phyloP scores from a whole-genome alignment of 352 stramenopile genomes.

The Phytophthora nicotianae region DNA sequence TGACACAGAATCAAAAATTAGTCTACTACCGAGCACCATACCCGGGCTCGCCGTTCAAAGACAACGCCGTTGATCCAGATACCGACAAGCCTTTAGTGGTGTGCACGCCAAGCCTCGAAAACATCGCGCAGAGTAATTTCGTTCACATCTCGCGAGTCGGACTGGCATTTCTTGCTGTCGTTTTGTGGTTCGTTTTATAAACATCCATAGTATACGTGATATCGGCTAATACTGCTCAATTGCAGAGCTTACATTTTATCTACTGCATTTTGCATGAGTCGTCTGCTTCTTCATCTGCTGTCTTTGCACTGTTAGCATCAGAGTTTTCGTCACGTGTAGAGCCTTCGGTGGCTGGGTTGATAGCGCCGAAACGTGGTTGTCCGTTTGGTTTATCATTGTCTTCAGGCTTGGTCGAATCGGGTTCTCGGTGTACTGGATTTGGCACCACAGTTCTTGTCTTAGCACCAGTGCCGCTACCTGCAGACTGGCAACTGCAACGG shows the following conservation, averaged over 20 bases:
- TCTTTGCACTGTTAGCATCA: constrained; percentile 27
- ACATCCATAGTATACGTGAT: too few species aligned
- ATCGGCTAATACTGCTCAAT: neutral
- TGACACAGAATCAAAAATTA: constrained; percentile 55
- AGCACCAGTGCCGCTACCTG: constrained; percentile 34
- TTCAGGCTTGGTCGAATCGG: constrained; percentile 13
- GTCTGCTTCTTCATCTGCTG: constrained; percentile 53
- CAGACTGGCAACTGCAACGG: constrained; percentile 71
- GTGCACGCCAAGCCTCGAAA: constrained; percentile 85
- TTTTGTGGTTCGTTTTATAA: constrained; percentile 9
- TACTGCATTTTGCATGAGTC: constrained; percentile 75
- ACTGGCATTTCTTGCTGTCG: constrained; percentile 8
- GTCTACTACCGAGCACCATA: constrained; percentile 85
- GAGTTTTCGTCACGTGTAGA: constrained; percentile 36
- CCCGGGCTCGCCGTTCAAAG: constrained; percentile 79
- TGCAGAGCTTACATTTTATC: constrained; percentile 9
- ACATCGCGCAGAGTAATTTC: constrained; percentile 27
- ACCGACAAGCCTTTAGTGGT: constrained; percentile 76
- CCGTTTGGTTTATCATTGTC: constrained; percentile 18
- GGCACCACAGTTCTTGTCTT: constrained; percentile 60
- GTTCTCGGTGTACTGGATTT: constrained; percentile 35
- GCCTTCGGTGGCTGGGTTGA: constrained; percentile 20
- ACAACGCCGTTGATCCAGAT: constrained; percentile 72
- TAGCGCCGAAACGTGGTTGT: constrained; percentile 14
- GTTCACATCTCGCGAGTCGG: neutral